Evolutionary conservation across 352 stramenopile genomes (phyloP), one percentile per base, ranked within the genome.

Genomic region (Pythium pyrilobum): DNA sequence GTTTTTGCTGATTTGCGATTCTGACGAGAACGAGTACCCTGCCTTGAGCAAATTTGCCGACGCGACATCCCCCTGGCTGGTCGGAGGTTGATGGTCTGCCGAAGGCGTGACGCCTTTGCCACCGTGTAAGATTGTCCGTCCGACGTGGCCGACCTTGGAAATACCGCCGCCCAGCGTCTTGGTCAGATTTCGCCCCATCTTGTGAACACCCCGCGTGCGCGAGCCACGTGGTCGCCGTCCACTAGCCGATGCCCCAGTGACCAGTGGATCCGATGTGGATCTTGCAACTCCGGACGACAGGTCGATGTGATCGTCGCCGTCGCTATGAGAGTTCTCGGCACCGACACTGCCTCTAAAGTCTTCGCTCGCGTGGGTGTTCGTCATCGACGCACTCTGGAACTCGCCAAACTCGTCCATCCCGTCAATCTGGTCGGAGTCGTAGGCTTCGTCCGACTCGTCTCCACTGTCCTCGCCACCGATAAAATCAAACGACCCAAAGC

Each of bases 391-490:
- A 8, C 77, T 67, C 15, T 77, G 75, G 39, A 77, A 82, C 27
- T 67, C 78, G 24, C 69, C 74, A 40, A 77, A 80, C 38, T 85
- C 69, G 15, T 88, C 80, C 73, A 87, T 78, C 45, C 86, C 81
- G 0, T 75, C 84, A 18, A 91, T 72, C 38, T 89, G 71, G 28
- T 83, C 72, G 5, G 78, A 91, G 41, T 89, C 81, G 55, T 91
- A 89, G 0, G 80, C 45, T 10, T 82, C 79, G 48, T 89, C 79
- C 16, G 79, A 90, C 43, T 86, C 75, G 33, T 93, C 80, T 0
- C 83, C 79, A 43, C 83, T 93, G 49, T 93, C 78, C 72, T 89
- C 82, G 7, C 83, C 83, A 5, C 81, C 81, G 33, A 93, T 75
- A 29, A 91, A 92, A 43, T 91, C 83, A 34, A 92, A 93, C n/a